Conservation (phyloP, 2,329 filamentous ascomycete genomes). For the Penicillium sp. region DNA sequence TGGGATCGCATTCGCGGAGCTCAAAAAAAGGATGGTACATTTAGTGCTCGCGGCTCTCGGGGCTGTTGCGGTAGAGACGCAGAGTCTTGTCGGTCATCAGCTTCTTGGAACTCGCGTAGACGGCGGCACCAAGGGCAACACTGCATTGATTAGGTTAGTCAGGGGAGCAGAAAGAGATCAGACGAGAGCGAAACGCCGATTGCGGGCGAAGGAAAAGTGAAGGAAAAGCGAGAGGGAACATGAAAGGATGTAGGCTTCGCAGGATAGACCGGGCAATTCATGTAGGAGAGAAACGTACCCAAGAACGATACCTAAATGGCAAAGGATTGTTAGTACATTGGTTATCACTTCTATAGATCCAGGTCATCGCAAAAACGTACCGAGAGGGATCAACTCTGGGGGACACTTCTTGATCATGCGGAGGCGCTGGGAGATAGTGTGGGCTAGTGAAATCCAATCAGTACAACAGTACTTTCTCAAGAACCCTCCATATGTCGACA, state of each 20-base stretch:
- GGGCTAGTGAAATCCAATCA: constrained; percentile 60
- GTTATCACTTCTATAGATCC: not conserved
- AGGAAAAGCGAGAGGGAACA: constrained; percentile 16
- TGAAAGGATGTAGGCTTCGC: constrained; percentile 15
- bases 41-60: constrained; percentile 42
- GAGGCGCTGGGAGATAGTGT: constrained; percentile 94
- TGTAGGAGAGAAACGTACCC: constrained; percentile 58
- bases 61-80: constrained; percentile 74
- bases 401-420: constrained; percentile 87
- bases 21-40: constrained; percentile 38
- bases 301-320: constrained; percentile 73
- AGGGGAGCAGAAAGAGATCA: not conserved
- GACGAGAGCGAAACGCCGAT: not conserved
- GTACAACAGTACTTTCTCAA: constrained; percentile 12
- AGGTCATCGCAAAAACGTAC: constrained; percentile 56
- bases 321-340: constrained; percentile 27
- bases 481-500: not conserved
- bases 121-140: constrained; percentile 71
- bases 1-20: constrained; percentile 29
- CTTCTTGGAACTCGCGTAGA: constrained; percentile 81
- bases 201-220: constrained; percentile 15
- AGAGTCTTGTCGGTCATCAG: constrained; percentile 88
- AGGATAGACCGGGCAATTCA: constrained; percentile 10
- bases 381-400: constrained; percentile 90
- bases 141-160: constrained; percentile 39